Percentiles rank a stretch among this genome's conserved stretches.
Conservation (phyloP, 2,329 filamentous ascomycete genomes). For the Colletotrichum aenigma region DNA sequence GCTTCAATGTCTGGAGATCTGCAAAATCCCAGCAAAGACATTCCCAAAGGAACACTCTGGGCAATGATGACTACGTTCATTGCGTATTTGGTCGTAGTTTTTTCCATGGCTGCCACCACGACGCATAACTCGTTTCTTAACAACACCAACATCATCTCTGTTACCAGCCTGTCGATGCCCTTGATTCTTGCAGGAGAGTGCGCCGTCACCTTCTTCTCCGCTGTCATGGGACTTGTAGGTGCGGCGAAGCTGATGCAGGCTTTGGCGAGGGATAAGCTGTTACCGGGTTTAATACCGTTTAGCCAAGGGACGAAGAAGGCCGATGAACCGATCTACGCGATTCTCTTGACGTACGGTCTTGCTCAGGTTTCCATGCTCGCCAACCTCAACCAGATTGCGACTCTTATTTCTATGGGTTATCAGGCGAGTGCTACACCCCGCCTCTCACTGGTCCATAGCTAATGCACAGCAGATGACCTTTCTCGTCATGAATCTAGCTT, state of each 20-base stretch:
- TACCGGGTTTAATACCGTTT: constrained; percentile 78
- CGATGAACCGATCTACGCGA: constrained; percentile 79
- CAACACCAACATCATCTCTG: constrained; percentile 80
- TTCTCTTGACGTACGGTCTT: constrained; percentile 75
- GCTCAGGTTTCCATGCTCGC: constrained; percentile 82
- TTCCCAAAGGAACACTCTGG: constrained; percentile 82
- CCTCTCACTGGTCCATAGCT: neutral
- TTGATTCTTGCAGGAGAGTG: constrained; percentile 83
- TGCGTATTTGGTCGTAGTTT: constrained; percentile 76
- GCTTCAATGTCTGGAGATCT: constrained; percentile 92
- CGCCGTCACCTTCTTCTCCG: constrained; percentile 82
- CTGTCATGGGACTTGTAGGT: constrained; percentile 85
- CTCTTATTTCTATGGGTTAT: constrained; percentile 89
- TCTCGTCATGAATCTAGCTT: constrained; percentile 85
- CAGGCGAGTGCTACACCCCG: constrained; percentile 52
- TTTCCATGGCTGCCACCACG: constrained; percentile 79
- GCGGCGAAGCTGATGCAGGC: constrained; percentile 86
- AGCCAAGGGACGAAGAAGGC: constrained; percentile 72
- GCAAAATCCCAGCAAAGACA: constrained; percentile 80
- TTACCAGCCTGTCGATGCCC: constrained; percentile 76
- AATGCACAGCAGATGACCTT: constrained; percentile 75
- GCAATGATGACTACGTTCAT: constrained; percentile 78
- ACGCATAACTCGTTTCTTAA: constrained; percentile 75
- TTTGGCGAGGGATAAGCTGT: constrained; percentile 76
- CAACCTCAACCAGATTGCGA: constrained; percentile 87